Base-by-base conservation (phyloP, 306 rosid species). In the Begonia fuchsioides region DNA sequence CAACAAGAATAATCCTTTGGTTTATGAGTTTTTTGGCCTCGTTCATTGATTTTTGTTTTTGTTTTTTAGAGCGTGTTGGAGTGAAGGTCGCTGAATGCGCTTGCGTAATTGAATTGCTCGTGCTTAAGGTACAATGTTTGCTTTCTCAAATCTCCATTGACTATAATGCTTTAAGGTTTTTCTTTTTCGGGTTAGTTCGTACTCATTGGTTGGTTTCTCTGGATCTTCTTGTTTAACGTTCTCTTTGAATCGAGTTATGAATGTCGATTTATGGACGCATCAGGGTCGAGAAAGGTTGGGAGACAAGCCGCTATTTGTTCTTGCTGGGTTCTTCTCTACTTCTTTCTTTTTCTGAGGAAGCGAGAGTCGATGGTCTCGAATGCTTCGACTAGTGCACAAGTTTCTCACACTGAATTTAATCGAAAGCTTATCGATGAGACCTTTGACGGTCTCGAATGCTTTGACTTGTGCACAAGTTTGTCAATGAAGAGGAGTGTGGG, bases 81-180 rank as follows among this genome's bases (percentile, higher is more conserved):
- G 96, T 75, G 45, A 14, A 68, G 11, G 94, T 92, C 61, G 79
- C 79, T 49, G 98, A 92, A 67, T 85, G 94, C 38, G 98, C 98
- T 55, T 92, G 96, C 44, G 93, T 92, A 32, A 82, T 92, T 45
- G 98, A 80, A 66, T 69, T 92, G 61, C 76, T n/a, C 0, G 98
- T 71, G 67, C 71, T 92, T 32, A 79, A 82, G 96, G 98, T 92
- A 74, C 47, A n/a, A 41, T 41, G 45, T 3, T 10, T 11, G n/a
- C 45, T 6, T 41, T 41, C 45, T 41, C 14, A 41, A 41, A 41
- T 11, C 3, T 11, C 45, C 6, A 10, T 2, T 1, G 44, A 0
- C 32, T 0, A n/a, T n/a, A n/a, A n/a, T n/a, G n/a, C n/a, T n/a
- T n/a, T n/a, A n/a, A n/a, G n/a, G n/a, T n/a, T n/a, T n/a, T n/a